Evolutionary conservation across 495 filamentous ascomycete species (phyloP).

Genomic region (Hypoxylon rickii): DNA sequence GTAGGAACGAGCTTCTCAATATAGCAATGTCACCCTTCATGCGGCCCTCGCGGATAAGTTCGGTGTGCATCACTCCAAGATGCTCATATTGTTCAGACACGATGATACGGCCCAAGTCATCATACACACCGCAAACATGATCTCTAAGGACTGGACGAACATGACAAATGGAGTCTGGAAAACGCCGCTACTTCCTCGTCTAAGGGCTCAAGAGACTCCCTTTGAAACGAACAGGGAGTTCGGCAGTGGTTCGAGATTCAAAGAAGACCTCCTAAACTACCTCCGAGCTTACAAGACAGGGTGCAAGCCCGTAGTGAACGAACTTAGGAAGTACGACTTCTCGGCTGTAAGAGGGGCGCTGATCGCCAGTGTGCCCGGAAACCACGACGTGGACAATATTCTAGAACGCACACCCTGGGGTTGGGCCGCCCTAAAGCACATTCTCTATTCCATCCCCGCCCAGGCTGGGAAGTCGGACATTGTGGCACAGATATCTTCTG

Average conservation of each 20-base stretch:
- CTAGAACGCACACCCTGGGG: constrained; percentile 65
- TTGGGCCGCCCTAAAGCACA: constrained; percentile 68
- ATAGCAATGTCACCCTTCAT: constrained; percentile 70
- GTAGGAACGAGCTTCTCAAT: constrained; percentile 60
- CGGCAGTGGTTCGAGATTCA: constrained; percentile 73
- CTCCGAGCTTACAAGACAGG: constrained; percentile 67
- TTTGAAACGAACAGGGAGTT: constrained; percentile 30
- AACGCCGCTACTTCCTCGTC: constrained; percentile 70
- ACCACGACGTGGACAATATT: constrained; percentile 56
- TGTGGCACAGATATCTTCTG: constrained; percentile 78
- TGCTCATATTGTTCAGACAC: constrained; percentile 79
- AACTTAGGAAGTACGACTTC: constrained; percentile 72
- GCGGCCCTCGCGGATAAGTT: constrained; percentile 84
- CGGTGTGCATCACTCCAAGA: constrained; percentile 81
- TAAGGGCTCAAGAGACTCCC: neutral
- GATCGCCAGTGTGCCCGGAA: constrained; percentile 75
- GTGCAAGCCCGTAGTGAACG: constrained; percentile 54
- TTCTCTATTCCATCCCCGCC: constrained; percentile 58
- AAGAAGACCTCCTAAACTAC: constrained; percentile 75
- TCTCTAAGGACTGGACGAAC: constrained; percentile 80
- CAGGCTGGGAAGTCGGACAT: constrained; percentile 57
- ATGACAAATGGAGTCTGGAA: constrained; percentile 87
- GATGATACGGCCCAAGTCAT: constrained; percentile 79
- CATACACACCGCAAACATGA: constrained; percentile 92
- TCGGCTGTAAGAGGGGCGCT: constrained; percentile 69